Evolutionary conservation across 108 stramenopile genomes (phyloP), one percentile per base, ranked within the genome.

Genomic region (Skeletonema menzelii): DNA sequence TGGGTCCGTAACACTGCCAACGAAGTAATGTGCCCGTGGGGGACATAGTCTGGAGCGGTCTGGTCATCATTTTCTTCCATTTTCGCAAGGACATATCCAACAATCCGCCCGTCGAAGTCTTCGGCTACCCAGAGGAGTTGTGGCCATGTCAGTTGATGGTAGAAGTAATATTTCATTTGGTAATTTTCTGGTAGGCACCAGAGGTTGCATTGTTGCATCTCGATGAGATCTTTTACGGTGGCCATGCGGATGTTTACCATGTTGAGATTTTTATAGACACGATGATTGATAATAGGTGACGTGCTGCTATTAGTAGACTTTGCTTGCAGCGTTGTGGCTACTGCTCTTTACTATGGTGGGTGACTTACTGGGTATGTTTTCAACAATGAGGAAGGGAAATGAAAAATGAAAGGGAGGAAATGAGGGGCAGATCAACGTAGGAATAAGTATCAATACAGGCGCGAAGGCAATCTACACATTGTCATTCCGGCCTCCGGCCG

Each of bases 111-210:
- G 67, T 93, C 87, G 72, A 86, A 85, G 63, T 97, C 96, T 76
- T 97, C 97, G 12, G 97, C 98, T 19, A 99, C 99, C 91, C 96
- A 96, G 6, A 98, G 87, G 14, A 99, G 85, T 67, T 99, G 98
- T 15, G 99, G 99, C 98, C 99, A 99, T 30, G 94, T 90, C 19
- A 99, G 84, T 38, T 96, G 73, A 64, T 99, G 98, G 85, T 99
- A 99, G 31, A 98, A 92, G 77, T 99, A 99, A 73, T 99, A 99
- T 38, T 82, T 82, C 82, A 98, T 87, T 86, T 97, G 95, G 69
- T 99, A 99, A 82, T 99, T 99, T 76, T 99, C 99, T 30, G 99
- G 99, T 53, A 99, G 85, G 79, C 99, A 99, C 97, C 97, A 98
- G 28, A 99, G 85, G 76, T 99, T 99, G 53, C 96, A 93, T 38